Conservation (phyloP, 345 rosid species). For the Mallotus nudiflorus region DNA sequence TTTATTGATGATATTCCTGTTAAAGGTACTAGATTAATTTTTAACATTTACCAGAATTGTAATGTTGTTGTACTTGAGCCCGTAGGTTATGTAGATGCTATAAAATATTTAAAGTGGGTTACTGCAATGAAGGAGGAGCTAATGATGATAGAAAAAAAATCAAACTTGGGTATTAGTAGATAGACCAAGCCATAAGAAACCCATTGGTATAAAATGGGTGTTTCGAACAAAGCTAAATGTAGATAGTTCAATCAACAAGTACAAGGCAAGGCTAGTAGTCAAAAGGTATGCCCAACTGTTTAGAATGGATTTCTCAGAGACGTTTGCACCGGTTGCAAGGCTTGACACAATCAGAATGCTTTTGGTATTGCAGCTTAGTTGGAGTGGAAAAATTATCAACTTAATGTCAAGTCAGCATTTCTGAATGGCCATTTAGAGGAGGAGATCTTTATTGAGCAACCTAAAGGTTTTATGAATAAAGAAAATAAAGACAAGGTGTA, state of each 20-base stretch:
- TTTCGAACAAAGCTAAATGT: no score
- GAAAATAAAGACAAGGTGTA: not conserved
- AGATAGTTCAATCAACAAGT: no score
- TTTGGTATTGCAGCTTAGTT: no score
- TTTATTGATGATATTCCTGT: not conserved
- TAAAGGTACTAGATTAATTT: not conserved
- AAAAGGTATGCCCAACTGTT: not conserved
- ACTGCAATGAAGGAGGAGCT: not conserved
- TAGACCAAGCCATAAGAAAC: no score
- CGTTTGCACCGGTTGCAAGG: no score
- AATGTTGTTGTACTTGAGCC: not conserved
- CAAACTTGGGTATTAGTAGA: not conserved
- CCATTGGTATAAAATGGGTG: no score
- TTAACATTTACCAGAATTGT: not conserved
- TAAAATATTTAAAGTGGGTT: not conserved
- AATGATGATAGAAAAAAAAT: not conserved
- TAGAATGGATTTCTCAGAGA: not conserved
- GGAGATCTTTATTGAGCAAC: not conserved
- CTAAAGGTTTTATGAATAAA: not conserved
- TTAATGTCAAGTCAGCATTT: no score
- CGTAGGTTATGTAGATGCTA: not conserved
- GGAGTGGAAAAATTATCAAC: no score
- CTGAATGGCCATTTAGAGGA: no score
- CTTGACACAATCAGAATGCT: no score
- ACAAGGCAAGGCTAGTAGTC: no score